Evolutionary conservation across 257 asterid species (phyloP).

Genomic region (Salvia rosmarinus): DNA sequence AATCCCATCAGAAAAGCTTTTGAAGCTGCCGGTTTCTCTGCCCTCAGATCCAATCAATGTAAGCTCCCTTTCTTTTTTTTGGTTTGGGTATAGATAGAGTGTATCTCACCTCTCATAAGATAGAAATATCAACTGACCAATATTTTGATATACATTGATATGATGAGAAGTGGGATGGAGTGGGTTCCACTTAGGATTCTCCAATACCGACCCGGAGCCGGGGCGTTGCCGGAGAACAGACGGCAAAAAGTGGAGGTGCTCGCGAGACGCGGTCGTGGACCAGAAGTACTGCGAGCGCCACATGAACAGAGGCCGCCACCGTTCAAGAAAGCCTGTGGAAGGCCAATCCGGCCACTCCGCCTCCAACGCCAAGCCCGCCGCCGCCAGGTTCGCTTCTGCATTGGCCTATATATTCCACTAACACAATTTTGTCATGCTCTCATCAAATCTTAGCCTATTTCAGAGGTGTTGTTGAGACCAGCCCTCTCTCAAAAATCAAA

Average conservation of each 20-base stretch:
- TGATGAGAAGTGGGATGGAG: constrained; percentile 75
- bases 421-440: background rate
- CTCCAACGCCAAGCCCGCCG: constrained; percentile 25
- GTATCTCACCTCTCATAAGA: too few species aligned
- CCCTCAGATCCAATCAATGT: constrained; percentile 66
- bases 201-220: constrained; percentile 89
- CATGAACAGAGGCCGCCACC: constrained; percentile 98
- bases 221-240: constrained; percentile 98
- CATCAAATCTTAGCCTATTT: background rate
- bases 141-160: too few species aligned
- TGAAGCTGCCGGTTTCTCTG: constrained; percentile 60
- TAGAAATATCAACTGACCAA: too few species aligned
- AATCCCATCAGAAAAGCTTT: constrained; percentile 73
- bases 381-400: constrained; percentile 35
- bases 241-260: constrained; percentile 99
- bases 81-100: too few species aligned
- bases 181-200: constrained; percentile 74
- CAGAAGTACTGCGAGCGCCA: constrained; percentile 98
- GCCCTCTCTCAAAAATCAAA: background rate
- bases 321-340: constrained; percentile 99
- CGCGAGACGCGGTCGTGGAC: constrained; percentile 85
- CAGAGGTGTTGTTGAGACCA: background rate
- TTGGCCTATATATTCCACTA: constrained; percentile 26
- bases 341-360: constrained; percentile 54
- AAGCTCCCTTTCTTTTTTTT: too few species aligned